Evolutionary conservation across 2,329 filamentous ascomycete genomes (phyloP).

Genomic region (Aspergillus neotritici): DNA sequence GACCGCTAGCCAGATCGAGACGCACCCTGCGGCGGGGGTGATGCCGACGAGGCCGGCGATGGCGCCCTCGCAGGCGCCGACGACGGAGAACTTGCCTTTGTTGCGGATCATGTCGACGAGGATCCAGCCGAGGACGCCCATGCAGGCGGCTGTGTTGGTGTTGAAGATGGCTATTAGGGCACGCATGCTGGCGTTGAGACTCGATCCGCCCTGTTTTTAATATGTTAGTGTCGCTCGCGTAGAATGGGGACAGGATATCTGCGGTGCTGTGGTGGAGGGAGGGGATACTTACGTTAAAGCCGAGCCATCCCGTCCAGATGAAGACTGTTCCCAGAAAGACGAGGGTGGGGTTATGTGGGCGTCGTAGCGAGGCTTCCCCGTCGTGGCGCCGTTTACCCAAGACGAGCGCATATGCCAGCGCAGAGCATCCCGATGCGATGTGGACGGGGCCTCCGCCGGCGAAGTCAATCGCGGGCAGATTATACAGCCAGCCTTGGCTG

Average conservation of each 20-base stretch:
- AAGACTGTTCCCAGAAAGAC: constrained; percentile 62
- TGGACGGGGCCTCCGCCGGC: constrained; percentile 71
- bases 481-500: constrained; percentile 63
- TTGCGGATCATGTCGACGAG: constrained; percentile 49
- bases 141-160: constrained; percentile 52
- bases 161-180: constrained; percentile 54
- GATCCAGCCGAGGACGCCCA: constrained; percentile 52
- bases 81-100: constrained; percentile 50
- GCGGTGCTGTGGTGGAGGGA: too few relatives aligned
- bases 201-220: constrained; percentile 43
- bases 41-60: constrained; percentile 59
- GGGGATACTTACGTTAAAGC: constrained; percentile 44
- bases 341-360: constrained; percentile 67
- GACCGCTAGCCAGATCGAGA: constrained; percentile 50
- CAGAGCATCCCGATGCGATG: constrained; percentile 65
- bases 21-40: constrained; percentile 51
- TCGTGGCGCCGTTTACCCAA: constrained; percentile 63
- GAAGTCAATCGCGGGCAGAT: constrained; percentile 65
- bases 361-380: constrained; percentile 45
- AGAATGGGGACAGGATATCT: background rate
- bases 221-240: background rate
- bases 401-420: constrained; percentile 68
- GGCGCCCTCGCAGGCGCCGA: constrained; percentile 53
- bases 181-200: constrained; percentile 49
- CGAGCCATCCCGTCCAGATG: constrained; percentile 50